Conservation (phyloP, 345 rosid genomes). For the Linum lewisii region DNA sequence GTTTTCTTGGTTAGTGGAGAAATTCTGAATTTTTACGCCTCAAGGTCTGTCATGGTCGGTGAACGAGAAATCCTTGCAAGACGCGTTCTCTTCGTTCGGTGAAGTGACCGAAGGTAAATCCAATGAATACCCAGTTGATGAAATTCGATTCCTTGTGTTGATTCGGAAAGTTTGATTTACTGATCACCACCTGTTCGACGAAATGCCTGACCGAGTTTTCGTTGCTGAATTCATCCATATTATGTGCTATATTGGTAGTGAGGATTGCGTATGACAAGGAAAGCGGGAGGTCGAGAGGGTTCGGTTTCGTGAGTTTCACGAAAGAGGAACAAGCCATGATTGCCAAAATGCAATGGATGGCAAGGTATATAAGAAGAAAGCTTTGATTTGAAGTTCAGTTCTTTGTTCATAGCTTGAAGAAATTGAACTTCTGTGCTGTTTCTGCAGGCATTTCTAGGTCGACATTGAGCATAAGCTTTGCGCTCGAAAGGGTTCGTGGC, state of each 20-base stretch:
- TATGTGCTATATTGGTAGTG: slow-evolving; percentile 26
- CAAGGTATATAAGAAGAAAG: slow-evolving; percentile 31
- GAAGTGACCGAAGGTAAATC: slow-evolving; percentile 1
- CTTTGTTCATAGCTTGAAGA: neutral
- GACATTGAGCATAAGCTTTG: slow-evolving; percentile 65
- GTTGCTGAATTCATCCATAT: neutral
- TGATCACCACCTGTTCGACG: neutral
- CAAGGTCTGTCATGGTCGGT: slow-evolving; percentile 1
- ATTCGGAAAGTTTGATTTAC: neutral
- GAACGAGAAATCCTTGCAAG: slow-evolving; percentile 2
- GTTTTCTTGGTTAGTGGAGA: neutral
- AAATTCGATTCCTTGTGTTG: neutral
- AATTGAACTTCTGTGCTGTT: slow-evolving; percentile 1
- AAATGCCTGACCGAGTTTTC: neutral
- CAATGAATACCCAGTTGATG: neutral
- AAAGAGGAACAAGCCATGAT: slow-evolving; percentile 42
- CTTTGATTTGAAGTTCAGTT: neutral
- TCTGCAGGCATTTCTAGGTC: slow-evolving; percentile 67
- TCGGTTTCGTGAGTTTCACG: slow-evolving; percentile 71
- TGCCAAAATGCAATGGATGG: slow-evolving; percentile 96
- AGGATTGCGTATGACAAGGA: slow-evolving; percentile 62
- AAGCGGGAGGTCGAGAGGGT: slow-evolving; percentile 81
- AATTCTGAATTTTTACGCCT: neutral
- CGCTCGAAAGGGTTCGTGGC: slow-evolving; percentile 71
- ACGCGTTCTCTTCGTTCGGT: neutral